Evolutionary conservation across 441 rosid species (phyloP).

Genomic region (Populus hybrid): DNA sequence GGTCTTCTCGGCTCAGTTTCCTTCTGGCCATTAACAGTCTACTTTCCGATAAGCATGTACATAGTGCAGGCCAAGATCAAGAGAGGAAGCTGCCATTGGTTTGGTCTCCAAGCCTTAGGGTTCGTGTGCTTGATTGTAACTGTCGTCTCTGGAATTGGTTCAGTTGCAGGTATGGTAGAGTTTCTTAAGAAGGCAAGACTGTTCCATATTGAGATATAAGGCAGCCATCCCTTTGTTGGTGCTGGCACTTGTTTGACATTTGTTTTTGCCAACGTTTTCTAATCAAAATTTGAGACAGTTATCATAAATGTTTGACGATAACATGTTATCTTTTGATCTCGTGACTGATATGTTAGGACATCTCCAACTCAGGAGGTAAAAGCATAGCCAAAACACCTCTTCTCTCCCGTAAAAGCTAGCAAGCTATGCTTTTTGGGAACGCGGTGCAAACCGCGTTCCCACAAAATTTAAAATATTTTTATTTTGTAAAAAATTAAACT

Average conservation of each 20-base stretch:
- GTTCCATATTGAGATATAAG: conserved; percentile 23
- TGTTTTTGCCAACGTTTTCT: background rate
- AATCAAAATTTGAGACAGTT: background rate
- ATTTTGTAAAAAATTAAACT: no score
- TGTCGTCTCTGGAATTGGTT: conserved; percentile 27
- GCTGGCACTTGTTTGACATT: background rate
- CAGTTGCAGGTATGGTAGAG: conserved; percentile 27
- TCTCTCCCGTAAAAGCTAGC: no score
- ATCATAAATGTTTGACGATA: background rate
- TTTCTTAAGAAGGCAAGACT: conserved; percentile 22
- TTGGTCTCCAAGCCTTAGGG: conserved; percentile 23
- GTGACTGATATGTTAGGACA: background rate
- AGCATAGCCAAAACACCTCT: no score
- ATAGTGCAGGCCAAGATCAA: conserved; percentile 25
- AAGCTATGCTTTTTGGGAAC: no score
- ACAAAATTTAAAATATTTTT: no score
- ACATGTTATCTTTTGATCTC: background rate
- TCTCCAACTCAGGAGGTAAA: no score
- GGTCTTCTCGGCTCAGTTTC: conserved; percentile 31
- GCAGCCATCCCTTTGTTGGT: background rate
- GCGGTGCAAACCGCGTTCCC: no score
- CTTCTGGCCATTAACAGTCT: conserved; percentile 34
- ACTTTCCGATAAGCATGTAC: conserved; percentile 35
- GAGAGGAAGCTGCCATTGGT: conserved; percentile 25
- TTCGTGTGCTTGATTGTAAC: conserved; percentile 24